These are phyloP conservation scores for Papiliotrema terrestris DNA, from an alignment of 1,284 basidiomycete genomes.

Conservation along the genomic window DNA sequence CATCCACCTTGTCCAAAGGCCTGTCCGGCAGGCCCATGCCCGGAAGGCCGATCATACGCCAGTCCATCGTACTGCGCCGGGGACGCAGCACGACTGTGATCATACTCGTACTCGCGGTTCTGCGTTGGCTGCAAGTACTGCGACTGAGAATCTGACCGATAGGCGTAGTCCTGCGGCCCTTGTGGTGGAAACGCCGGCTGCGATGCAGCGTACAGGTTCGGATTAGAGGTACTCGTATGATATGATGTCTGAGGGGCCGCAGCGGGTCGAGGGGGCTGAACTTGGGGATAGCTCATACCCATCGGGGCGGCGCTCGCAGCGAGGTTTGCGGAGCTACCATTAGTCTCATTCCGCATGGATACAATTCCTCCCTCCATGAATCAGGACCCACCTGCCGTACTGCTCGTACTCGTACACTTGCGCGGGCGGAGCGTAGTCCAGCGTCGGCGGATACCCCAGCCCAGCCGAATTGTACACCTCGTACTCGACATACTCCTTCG, in stretches of 20 bases:
- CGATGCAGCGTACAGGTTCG: constrained; percentile 1
- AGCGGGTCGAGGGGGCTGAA: constrained; percentile 7
- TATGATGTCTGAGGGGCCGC: background rate
- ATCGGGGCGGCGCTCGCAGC: constrained; percentile 26
- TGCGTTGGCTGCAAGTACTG: background rate
- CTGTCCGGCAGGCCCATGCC: background rate
- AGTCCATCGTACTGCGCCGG: background rate
- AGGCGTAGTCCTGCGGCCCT: background rate
- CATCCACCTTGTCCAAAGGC: background rate
- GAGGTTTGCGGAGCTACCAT: constrained; percentile 26
- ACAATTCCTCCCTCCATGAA: too few species aligned
- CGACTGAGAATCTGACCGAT: background rate
- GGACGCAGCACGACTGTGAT: background rate
- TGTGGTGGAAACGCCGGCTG: background rate
- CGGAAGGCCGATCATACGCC: background rate
- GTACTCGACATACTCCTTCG: constrained; percentile 13
- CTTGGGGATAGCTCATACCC: constrained; percentile 37
- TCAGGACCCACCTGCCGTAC: constrained; percentile 19
- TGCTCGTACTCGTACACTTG: constrained; percentile 14
- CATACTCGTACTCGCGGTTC: background rate
- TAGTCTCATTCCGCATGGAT: background rate
- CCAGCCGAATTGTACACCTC: constrained; percentile 10
- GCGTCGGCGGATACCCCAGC: constrained; percentile 13
- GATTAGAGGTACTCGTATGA: background rate
- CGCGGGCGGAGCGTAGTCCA: constrained; percentile 11